A percentile compares a stretch with the other conserved stretches of the same genome.
phyloP scores from a whole-genome alignment of 1,284 basidiomycete species.

The Clitocybe nebularis region DNA sequence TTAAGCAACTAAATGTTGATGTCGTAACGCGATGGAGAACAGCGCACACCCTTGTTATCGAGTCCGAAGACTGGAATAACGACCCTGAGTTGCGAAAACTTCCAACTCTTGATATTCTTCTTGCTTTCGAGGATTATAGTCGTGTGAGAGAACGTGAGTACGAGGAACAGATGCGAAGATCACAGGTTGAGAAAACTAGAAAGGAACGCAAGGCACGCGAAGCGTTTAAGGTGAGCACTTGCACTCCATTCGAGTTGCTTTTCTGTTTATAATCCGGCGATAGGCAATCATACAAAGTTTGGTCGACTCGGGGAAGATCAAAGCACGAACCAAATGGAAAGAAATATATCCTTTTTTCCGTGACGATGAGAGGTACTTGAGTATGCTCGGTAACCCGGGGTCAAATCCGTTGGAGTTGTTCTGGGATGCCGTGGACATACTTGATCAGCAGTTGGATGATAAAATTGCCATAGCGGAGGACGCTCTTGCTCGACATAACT shows the following conservation, averaged over 20 bases:
- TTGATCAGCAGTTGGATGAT: conserved; percentile 82
- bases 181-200: conserved; percentile 79
- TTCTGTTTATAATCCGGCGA: conserved; percentile 1
- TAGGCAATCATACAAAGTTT: conserved; percentile 73
- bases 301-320: conserved; percentile 64
- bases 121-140: conserved; percentile 90
- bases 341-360: conserved; percentile 76
- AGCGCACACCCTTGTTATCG: conserved; percentile 71
- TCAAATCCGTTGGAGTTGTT: conserved; percentile 94
- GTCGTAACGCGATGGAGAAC: conserved; percentile 87
- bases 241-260: not conserved
- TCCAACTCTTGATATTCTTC: conserved; percentile 84
- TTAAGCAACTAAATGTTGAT: conserved; percentile 81
- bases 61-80: conserved; percentile 73
- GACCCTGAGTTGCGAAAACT: conserved; percentile 76
- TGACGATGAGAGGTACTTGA: conserved; percentile 78
- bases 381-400: conserved; percentile 87
- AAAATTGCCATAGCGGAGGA: conserved; percentile 65
- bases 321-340: conserved; percentile 88
- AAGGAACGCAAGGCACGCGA: conserved; percentile 86
- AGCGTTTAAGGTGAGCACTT: conserved; percentile 66
- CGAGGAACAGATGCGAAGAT: conserved; percentile 75
- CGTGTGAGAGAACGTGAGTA: conserved; percentile 84
- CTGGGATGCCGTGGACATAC: conserved; percentile 88
- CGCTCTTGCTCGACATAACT: conserved; percentile 51